These are phyloP conservation scores for Rosa persica DNA, from an alignment of 306 rosid species.

Conservation along the genomic window DNA sequence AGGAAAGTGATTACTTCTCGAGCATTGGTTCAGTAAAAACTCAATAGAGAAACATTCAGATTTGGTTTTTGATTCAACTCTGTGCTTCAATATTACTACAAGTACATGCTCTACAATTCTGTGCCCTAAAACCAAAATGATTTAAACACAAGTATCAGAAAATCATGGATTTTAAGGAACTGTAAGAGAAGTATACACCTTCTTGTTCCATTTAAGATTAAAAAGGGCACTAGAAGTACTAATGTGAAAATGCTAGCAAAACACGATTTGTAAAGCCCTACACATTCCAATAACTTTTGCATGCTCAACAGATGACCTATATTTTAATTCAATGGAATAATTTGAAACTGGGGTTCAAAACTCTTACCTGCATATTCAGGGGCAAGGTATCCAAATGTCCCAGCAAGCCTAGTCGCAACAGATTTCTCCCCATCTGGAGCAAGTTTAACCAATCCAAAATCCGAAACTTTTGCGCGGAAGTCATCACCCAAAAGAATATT, in stretches of 20 bases:
- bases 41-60: background rate
- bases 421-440: constrained; percentile 75
- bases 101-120: constrained; percentile 1
- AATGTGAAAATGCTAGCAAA: background rate
- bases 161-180: background rate
- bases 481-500: constrained; percentile 68
- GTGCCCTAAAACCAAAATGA: background rate
- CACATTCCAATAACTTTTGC: background rate
- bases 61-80: background rate
- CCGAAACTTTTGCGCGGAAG: constrained; percentile 80
- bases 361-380: constrained; percentile 80
- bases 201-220: background rate
- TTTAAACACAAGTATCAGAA: background rate
- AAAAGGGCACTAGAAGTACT: background rate
- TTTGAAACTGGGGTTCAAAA: background rate
- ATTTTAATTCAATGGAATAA: background rate
- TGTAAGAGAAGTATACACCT: background rate
- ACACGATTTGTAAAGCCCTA: background rate
- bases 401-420: constrained; percentile 69
- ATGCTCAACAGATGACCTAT: background rate
- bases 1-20: background rate
- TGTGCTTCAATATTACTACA: background rate
- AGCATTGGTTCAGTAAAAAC: background rate
- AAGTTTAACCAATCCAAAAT: constrained; percentile 80
- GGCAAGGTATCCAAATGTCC: constrained; percentile 90